Percentiles rank a stretch among this genome's conserved stretches.
phyloP scores from a whole-genome alignment of 1,284 basidiomycete species.

The Fomitopsis betulina region DNA sequence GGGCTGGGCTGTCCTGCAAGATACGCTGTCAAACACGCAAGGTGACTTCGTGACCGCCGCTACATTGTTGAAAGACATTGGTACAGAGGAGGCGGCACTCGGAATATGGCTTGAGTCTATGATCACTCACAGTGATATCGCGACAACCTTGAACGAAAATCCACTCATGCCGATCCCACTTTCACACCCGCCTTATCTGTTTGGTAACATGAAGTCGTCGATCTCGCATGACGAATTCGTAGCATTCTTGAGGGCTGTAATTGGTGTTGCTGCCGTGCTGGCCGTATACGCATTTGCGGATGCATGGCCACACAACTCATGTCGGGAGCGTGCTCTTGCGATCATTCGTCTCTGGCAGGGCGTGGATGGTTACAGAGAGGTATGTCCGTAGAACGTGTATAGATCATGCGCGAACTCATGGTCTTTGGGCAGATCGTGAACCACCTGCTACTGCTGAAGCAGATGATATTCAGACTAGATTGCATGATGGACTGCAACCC shows the following conservation, averaged over 20 bases:
- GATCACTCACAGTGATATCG: slow-evolving; percentile 48
- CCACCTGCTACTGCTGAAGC: slow-evolving; percentile 56
- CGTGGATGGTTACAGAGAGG: slow-evolving; percentile 60
- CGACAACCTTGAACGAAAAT: slow-evolving; percentile 40
- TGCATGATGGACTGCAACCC: slow-evolving; percentile 59
- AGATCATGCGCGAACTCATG: neutral
- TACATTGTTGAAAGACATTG: slow-evolving; percentile 51
- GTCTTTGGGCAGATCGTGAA: slow-evolving; percentile 52
- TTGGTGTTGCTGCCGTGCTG: slow-evolving; percentile 65
- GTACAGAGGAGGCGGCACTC: slow-evolving; percentile 57
- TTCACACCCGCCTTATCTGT: slow-evolving; percentile 32
- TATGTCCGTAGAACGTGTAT: slow-evolving; percentile 23
- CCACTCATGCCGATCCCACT: slow-evolving; percentile 32
- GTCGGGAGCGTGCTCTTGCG: slow-evolving; percentile 57
- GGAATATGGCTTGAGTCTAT: slow-evolving; percentile 70
- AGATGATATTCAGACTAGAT: slow-evolving; percentile 57
- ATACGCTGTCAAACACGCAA: slow-evolving; percentile 48
- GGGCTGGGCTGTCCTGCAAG: slow-evolving; percentile 59
- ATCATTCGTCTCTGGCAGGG: slow-evolving; percentile 69
- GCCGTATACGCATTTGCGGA: slow-evolving; percentile 78
- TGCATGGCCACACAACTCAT: slow-evolving; percentile 59
- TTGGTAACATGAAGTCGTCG: slow-evolving; percentile 16
- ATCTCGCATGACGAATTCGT: slow-evolving; percentile 57
- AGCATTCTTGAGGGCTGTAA: slow-evolving; percentile 54
- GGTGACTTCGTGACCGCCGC: slow-evolving; percentile 46